phyloP scores from a whole-genome alignment of 208 protist species.

The Borovskyia barvae region DNA sequence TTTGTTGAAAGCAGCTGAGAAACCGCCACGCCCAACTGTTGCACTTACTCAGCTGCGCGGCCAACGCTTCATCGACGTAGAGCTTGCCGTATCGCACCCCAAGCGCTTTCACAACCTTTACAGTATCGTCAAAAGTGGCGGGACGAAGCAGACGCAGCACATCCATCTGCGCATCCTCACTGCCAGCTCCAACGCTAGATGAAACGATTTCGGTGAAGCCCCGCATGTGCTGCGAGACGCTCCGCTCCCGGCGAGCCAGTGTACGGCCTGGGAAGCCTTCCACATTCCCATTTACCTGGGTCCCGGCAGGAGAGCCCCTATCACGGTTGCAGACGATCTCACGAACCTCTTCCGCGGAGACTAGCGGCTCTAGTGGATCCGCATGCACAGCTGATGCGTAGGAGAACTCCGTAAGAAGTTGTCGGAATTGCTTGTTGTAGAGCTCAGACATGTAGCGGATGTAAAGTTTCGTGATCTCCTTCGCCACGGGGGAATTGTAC shows the following conservation, averaged over 20 bases:
- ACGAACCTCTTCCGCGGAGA: constrained; percentile 53
- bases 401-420: constrained; percentile 36
- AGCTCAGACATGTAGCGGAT: constrained; percentile 54
- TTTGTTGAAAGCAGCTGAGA: constrained; percentile 35
- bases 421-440: constrained; percentile 41
- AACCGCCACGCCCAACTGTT: constrained; percentile 76
- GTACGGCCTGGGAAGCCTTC: constrained; percentile 47
- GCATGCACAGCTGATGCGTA: constrained; percentile 48
- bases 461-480: constrained; percentile 60
- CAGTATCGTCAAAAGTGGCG: constrained; percentile 61
- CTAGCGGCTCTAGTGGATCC: constrained; percentile 55
- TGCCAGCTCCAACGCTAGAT: background rate
- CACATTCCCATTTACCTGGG: constrained; percentile 34
- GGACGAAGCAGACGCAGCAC: constrained; percentile 33
- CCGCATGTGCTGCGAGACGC: constrained; percentile 74
- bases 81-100: constrained; percentile 47
- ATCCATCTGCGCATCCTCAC: constrained; percentile 5
- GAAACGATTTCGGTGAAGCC: constrained; percentile 20
- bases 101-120: constrained; percentile 44
- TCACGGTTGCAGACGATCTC: constrained; percentile 70
- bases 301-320: constrained; percentile 44
- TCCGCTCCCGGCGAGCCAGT: constrained; percentile 59
- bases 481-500: constrained; percentile 72
- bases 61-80: constrained; percentile 27
- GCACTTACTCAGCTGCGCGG: constrained; percentile 38